These are phyloP conservation scores for Leccinum variicolor DNA, from an alignment of 768 basidiomycete genomes.

Conservation along the genomic window DNA sequence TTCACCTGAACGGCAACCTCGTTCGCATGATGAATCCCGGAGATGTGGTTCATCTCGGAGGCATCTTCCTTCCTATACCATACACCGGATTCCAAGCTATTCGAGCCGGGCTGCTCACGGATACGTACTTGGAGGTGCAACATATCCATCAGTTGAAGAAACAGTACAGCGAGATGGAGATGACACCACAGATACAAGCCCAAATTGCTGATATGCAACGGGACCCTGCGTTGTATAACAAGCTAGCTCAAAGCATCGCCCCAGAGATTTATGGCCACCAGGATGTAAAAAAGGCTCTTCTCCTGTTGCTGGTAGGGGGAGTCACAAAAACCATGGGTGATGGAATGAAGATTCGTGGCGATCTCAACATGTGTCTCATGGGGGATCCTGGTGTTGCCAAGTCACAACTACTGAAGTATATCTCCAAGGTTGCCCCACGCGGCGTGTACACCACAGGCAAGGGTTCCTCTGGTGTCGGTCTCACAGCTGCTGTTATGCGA, in stretches of 20 bases:
- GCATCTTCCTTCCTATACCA: slow-evolving; percentile 95
- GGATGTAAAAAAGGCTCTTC: slow-evolving; percentile 94
- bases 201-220: slow-evolving; percentile 63
- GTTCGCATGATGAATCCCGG: slow-evolving; percentile 93
- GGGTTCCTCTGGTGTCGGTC: slow-evolving; percentile 97
- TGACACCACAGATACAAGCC: slow-evolving; percentile 77
- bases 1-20: slow-evolving; percentile 89
- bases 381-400: slow-evolving; percentile 99
- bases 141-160: slow-evolving; percentile 94
- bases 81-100: slow-evolving; percentile 98
- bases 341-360: slow-evolving; percentile 98
- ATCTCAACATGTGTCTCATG: slow-evolving; percentile 97
- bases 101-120: slow-evolving; percentile 92
- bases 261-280: slow-evolving; percentile 98
- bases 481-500: slow-evolving; percentile 98
- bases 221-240: slow-evolving; percentile 81
- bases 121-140: slow-evolving; percentile 93
- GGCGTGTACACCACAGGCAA: slow-evolving; percentile 98
- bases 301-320: slow-evolving; percentile 91
- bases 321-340: slow-evolving; percentile 95
- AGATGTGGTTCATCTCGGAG: slow-evolving; percentile 93
- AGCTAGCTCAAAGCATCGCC: slow-evolving; percentile 90
- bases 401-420: slow-evolving; percentile 95
- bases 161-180: slow-evolving; percentile 93
- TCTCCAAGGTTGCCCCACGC: slow-evolving; percentile 96